These are phyloP conservation scores for Stagonosporopsis chrysanthemi DNA, from an alignment of 2,329 filamentous ascomycete genomes.

Conservation along the genomic window DNA sequence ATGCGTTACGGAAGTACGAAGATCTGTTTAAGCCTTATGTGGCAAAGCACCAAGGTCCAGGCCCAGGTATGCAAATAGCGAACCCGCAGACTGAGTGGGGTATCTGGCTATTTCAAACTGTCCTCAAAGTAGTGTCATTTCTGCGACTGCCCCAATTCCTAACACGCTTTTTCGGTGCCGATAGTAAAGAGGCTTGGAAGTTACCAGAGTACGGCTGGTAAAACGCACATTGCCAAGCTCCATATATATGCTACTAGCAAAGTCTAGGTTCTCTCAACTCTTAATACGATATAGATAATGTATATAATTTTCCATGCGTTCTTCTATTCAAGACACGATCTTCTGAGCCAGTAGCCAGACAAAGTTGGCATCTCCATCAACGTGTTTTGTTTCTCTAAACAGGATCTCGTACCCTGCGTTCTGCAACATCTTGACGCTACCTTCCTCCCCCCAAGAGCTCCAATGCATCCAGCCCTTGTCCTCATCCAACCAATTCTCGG, in stretches of 20 bases:
- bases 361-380: conserved; percentile 34
- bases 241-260: not conserved
- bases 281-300: not conserved
- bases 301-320: not conserved
- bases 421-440: conserved; percentile 42
- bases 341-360: conserved; percentile 37
- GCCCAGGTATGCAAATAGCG: conserved; percentile 29
- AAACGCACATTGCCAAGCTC: not conserved
- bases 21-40: conserved; percentile 26
- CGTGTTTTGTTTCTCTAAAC: conserved; percentile 33
- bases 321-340: not conserved
- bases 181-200: conserved; percentile 18
- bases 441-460: conserved; percentile 51
- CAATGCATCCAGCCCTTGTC: conserved; percentile 50
- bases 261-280: not conserved
- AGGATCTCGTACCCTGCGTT: conserved; percentile 37
- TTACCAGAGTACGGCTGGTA: conserved; percentile 27
- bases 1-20: conserved; percentile 36
- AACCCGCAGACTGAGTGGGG: conserved; percentile 45
- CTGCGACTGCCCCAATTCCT: conserved; percentile 10
- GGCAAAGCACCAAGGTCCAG: conserved; percentile 21
- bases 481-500: conserved; percentile 46
- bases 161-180: conserved; percentile 5
- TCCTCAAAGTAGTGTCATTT: conserved; percentile 20
- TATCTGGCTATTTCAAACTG: conserved; percentile 28